Conservation (phyloP, 208 protist species). For the Leishmania braziliensis region DNA sequence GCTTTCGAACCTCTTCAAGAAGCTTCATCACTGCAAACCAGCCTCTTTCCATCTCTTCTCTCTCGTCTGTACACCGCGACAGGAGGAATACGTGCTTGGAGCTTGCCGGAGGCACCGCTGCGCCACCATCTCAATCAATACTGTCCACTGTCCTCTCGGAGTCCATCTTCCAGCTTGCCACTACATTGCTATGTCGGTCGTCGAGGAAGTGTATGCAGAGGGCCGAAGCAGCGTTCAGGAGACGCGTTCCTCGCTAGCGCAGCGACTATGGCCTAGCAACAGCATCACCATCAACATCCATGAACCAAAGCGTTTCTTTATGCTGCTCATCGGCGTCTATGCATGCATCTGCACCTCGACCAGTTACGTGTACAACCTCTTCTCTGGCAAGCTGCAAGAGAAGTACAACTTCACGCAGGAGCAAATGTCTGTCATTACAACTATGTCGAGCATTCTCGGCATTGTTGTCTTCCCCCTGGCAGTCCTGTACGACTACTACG, state of each 20-base stretch:
- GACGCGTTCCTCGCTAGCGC: conserved; percentile 19
- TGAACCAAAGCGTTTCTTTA: conserved; percentile 69
- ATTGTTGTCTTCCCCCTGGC: conserved; percentile 62
- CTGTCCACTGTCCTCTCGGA: too few relatives aligned
- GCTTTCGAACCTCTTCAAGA: not conserved
- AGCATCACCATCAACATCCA: conserved; percentile 28
- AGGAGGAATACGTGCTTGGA: not conserved
- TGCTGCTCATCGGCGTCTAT: conserved; percentile 57
- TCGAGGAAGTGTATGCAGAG: conserved; percentile 24
- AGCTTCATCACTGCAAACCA: not conserved
- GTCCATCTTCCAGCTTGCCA: not conserved
- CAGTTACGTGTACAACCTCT: conserved; percentile 78
- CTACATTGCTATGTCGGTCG: conserved; percentile 9
- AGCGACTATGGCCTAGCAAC: too few relatives aligned
- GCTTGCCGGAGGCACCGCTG: not conserved
- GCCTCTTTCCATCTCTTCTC: not conserved
- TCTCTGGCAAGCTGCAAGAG: conserved; percentile 66
- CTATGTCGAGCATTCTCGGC: conserved; percentile 46
- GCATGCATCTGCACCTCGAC: conserved; percentile 70
- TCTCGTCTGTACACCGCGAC: not conserved
- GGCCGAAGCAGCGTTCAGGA: conserved; percentile 25
- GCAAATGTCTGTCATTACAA: conserved; percentile 79
- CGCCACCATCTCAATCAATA: not conserved
- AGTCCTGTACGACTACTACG: conserved; percentile 75
- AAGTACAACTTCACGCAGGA: conserved; percentile 77